Base-by-base conservation (phyloP, 345 rosid genomes). In the Cardiospermum halicacabum region DNA sequence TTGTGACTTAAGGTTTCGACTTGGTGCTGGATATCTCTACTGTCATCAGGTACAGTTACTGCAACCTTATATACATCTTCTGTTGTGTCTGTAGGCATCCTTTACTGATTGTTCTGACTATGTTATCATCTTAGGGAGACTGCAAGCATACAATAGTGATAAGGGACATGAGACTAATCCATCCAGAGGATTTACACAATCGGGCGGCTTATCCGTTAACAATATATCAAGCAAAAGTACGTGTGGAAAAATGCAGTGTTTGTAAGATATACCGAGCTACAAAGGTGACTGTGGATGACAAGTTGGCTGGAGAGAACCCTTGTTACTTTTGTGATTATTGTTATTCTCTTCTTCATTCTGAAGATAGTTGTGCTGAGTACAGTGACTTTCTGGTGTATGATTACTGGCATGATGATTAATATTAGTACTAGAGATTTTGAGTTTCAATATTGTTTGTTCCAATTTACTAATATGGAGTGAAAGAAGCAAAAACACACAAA, bases 61-160 rank as follows among this genome's bases (percentile, higher is more conserved):
- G 34, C 28, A 26, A 43, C 47, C 53, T 40, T 3, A 36, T n/a
- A n/a, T n/a, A 55, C 43, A 24, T 31, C 31, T 51, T 16, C 45
- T 51, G 21, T 22, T 50, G 5, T 42, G 34, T 48, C 36, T 55
- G 31, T 32, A 53, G 40, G 53, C 39, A 34, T 8, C 31, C 42
- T 45, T 32, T 32, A 32, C 37, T n/a, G n/a, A n/a, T n/a, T n/a
- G n/a, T n/a, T n/a, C n/a, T n/a, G n/a, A n/a, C n/a, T n/a, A n/a
- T 47, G 13, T 15, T 0, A 4, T 51, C 60, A 62, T 31, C 43
- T 4, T 80, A 91, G 98, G 97, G 98, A 59, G 88, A 75, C 49
- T 91, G 99, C 83, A 90, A 84, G 81, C 97, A 93, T 78, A 79
- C 77, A 60, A 64, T 93, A 42, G 87, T 90, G 58, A 80, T 94